Conservation (phyloP, 83 land plant genomes). For the Picea mariana region DNA sequence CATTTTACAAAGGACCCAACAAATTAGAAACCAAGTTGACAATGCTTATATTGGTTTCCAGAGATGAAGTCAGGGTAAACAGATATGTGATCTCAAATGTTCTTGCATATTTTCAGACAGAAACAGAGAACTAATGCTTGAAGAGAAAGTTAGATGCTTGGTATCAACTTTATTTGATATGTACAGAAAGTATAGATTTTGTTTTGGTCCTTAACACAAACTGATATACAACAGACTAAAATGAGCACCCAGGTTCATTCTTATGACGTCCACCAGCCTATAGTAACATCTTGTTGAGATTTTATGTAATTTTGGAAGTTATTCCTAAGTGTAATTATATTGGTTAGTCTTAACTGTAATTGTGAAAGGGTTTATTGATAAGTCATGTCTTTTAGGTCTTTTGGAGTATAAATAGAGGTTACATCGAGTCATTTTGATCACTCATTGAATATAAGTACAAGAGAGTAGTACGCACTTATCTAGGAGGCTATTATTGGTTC, state of each 20-base stretch:
- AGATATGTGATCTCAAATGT: neutral
- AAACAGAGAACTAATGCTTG: neutral
- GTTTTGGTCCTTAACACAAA: neutral
- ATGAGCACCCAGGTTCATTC: neutral
- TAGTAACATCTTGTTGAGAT: neutral
- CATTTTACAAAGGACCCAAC: neutral
- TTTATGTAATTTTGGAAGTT: no score
- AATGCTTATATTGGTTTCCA: neutral
- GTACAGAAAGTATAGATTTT: neutral
- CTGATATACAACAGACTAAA: neutral
- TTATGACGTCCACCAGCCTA: neutral
- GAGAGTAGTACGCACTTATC: no score
- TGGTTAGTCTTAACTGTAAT: no score
- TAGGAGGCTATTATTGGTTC: no score
- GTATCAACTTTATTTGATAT: neutral
- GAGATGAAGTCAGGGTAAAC: neutral
- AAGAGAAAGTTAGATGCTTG: neutral
- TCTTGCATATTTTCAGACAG: neutral
- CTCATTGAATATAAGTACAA: no score
- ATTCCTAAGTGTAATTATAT: no score
- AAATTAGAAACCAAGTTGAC: neutral
- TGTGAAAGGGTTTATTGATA: no score
- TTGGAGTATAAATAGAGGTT: no score
- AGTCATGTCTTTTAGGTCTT: no score
- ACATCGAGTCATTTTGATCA: no score